Evolutionary conservation across 2,329 filamentous ascomycete genomes (phyloP), one percentile per base, ranked within the genome.

Genomic region (Xylaria sp.): DNA sequence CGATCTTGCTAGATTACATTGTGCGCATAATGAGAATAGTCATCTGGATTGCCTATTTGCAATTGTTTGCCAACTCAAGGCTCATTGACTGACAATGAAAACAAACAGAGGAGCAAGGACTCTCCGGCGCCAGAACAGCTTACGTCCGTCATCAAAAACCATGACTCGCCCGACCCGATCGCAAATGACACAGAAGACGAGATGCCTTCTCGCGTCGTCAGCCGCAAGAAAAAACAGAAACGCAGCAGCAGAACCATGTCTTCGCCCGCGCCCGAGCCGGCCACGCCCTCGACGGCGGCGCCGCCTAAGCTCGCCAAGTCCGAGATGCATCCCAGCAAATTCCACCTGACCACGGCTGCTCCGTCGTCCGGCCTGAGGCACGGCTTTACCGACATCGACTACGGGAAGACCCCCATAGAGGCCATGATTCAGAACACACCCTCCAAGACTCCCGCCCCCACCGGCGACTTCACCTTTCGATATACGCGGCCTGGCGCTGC

Each of bases 281-380:
- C 79, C 75, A 91, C 92, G 1, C 94, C 94, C 5, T 86, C 85
- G 50, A 88, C 88, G 48, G 87, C 86, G 15, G 89, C 89, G 3
- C 86, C 89, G 6, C 83, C 91, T 74, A 91, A 92, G 82, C 92
- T 93, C 28, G 84, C 91, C 57, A 86, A 87, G 72, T 89, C 90
- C 69, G 94, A 97, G 79, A 98, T 98, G 94, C 94, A 98, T 78
- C 95, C 95, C 9, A 92, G 92, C 83, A 92, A 92, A 78, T 88
- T 89, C 66, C 93, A 96, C 66, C 86, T 88, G 72, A 94, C 92
- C 25, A 91, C 90, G 70, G 92, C 92, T 63, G 85, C 92, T 54
- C 88, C 91, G 1, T 94, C 96, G 32, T 94, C 94, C 12, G 94
- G 92, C 6, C 85, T 96, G 52, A 89, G 92, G 76, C 86, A 97